These are phyloP conservation scores for Colletotrichum cordylinicola DNA, from an alignment of 2,329 filamentous ascomycete genomes.

Conservation along the genomic window DNA sequence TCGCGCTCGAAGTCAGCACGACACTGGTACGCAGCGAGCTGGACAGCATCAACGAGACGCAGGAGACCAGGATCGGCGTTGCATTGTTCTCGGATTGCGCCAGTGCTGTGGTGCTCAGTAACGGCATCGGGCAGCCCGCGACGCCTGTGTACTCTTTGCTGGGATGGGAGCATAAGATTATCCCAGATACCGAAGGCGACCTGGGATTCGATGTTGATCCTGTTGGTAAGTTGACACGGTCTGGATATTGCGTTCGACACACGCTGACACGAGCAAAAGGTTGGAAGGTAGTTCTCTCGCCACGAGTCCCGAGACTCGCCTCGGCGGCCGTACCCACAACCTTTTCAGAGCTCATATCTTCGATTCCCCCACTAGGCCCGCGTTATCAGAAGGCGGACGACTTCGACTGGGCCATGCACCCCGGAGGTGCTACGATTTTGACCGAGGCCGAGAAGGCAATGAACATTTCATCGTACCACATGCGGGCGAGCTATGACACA, in stretches of 20 bases:
- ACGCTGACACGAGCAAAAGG: slow-evolving; percentile 39
- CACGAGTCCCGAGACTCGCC: slow-evolving; percentile 64
- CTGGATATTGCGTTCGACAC: not conserved
- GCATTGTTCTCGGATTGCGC: slow-evolving; percentile 75
- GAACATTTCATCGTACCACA: slow-evolving; percentile 64
- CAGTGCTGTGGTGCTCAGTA: slow-evolving; percentile 69
- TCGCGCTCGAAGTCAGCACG: slow-evolving; percentile 69
- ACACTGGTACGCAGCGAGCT: slow-evolving; percentile 69
- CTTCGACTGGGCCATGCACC: slow-evolving; percentile 78
- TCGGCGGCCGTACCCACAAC: slow-evolving; percentile 55
- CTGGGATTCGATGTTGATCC: slow-evolving; percentile 71
- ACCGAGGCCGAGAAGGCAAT: slow-evolving; percentile 66
- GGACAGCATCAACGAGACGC: slow-evolving; percentile 62
- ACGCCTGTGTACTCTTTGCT: slow-evolving; percentile 63
- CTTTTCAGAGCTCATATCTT: slow-evolving; percentile 60
- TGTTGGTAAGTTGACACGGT: slow-evolving; percentile 46
- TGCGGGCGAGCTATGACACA: slow-evolving; percentile 72
- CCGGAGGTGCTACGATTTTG: slow-evolving; percentile 71
- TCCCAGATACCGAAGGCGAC: slow-evolving; percentile 67
- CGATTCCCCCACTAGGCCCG: slow-evolving; percentile 49
- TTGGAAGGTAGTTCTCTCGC: slow-evolving; percentile 72
- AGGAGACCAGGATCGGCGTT: slow-evolving; percentile 69
- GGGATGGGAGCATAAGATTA: slow-evolving; percentile 68
- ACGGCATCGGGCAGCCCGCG: slow-evolving; percentile 56
- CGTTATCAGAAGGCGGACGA: slow-evolving; percentile 54